A percentile compares a stretch with the other conserved stretches of the same genome.
Conservation (phyloP, 2,329 filamentous ascomycete species). For the Verticillium albo-atrum region DNA sequence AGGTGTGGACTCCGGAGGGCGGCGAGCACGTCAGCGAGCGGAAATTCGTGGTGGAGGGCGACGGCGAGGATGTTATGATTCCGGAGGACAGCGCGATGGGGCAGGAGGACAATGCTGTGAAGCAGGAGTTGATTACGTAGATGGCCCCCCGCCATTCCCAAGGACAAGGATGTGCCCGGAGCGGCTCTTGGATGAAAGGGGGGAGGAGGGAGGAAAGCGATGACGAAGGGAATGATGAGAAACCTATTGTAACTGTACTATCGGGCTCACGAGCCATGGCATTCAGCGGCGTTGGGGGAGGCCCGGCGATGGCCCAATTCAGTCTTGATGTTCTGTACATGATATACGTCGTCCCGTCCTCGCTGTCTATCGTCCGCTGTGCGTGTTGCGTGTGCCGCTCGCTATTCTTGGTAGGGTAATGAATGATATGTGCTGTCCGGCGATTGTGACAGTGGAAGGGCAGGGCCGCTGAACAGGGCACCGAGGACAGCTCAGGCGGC, state of each 20-base stretch:
- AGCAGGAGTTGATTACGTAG: constrained; percentile 30
- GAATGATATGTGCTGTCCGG: too few species aligned
- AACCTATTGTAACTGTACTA: neutral
- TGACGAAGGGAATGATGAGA: neutral
- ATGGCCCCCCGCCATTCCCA: neutral
- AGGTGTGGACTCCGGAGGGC: constrained; percentile 75
- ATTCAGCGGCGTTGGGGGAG: neutral
- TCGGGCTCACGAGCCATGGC: neutral
- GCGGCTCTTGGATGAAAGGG: constrained; percentile 1
- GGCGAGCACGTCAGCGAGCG: constrained; percentile 77
- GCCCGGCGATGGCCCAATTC: neutral
- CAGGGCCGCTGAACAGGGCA: too few species aligned
- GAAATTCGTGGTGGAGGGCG: constrained; percentile 71
- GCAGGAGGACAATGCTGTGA: constrained; percentile 28
- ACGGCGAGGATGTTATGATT: constrained; percentile 68
- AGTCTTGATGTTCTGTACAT: neutral
- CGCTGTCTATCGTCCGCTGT: neutral
- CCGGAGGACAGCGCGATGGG: constrained; percentile 38
- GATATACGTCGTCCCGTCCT: neutral
- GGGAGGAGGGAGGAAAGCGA: neutral
- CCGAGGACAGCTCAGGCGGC: too few species aligned
- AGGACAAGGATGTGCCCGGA: neutral
- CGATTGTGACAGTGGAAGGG: too few species aligned
- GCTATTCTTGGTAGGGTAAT: too few species aligned
- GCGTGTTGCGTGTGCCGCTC: neutral